phyloP scores from a whole-genome alignment of 106 monocot genomes.

The Hemerocallis citrina region DNA sequence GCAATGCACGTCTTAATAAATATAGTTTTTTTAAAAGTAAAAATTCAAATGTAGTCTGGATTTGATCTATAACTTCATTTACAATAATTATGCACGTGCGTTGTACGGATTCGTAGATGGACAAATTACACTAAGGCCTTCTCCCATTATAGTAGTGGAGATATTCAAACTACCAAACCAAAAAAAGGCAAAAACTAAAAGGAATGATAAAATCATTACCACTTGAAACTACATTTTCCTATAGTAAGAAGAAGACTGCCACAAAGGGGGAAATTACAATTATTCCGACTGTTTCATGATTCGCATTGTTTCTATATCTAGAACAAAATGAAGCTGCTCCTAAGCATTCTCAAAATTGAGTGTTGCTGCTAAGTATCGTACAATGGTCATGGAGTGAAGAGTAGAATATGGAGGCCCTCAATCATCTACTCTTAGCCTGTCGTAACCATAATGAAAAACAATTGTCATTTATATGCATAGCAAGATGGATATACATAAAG shows the following conservation, averaged over 20 bases:
- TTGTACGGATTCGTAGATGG: too few species aligned
- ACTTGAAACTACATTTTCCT: background rate
- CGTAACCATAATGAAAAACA: background rate
- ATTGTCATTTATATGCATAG: background rate
- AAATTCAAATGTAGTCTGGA: too few species aligned
- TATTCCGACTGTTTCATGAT: background rate
- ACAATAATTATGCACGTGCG: too few species aligned
- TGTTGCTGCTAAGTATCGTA: background rate
- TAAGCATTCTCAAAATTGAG: background rate
- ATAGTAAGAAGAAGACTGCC: background rate
- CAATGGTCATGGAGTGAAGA: background rate
- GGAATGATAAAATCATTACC: background rate
- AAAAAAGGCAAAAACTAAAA: background rate
- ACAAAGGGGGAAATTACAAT: background rate
- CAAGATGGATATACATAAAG: background rate
- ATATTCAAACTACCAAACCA: background rate
- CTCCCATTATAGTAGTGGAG: too few species aligned
- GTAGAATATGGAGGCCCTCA: background rate
- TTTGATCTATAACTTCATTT: too few species aligned
- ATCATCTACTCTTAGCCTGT: background rate
- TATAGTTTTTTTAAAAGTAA: too few species aligned
- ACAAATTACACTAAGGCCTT: too few species aligned
- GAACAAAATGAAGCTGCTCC: background rate
- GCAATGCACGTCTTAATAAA: too few species aligned
- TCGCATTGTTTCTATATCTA: background rate